Conservation (phyloP, 768 basidiomycete genomes). For the Dioszegia crocea region DNA sequence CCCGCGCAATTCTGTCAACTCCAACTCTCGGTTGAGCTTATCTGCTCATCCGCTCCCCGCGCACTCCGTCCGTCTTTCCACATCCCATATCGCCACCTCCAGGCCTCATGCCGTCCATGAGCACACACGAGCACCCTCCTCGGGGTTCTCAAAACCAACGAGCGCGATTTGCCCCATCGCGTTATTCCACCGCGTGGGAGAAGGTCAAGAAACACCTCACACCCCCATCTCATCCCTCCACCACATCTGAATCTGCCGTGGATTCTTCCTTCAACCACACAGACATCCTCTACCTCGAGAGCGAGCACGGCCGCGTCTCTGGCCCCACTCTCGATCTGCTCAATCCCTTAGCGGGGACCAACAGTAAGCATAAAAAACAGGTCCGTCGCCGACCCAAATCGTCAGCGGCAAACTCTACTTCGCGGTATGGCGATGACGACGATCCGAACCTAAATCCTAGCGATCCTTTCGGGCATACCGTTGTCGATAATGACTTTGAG, state of each 20-base stretch:
- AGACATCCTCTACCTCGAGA: conserved; percentile 19
- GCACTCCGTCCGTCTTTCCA: too few species aligned
- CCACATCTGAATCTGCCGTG: conserved; percentile 44
- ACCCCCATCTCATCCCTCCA: conserved; percentile 47
- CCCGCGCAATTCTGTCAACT: too few species aligned
- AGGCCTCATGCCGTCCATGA: background rate
- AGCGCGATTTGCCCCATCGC: conserved; percentile 31
- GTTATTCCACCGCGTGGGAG: conserved; percentile 19
- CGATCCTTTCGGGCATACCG: conserved; percentile 41
- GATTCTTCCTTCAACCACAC: conserved; percentile 23
- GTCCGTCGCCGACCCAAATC: conserved; percentile 14
- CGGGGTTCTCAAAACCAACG: background rate
- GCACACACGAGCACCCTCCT: conserved; percentile 5
- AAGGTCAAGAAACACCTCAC: conserved; percentile 29
- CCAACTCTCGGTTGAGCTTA: too few species aligned
- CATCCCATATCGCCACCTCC: too few species aligned
- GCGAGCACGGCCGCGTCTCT: conserved; percentile 6
- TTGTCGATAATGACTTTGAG: conserved; percentile 45
- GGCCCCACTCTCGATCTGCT: conserved; percentile 21
- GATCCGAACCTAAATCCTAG: conserved; percentile 16
- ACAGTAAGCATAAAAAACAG: conserved; percentile 20
- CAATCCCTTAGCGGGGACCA: conserved; percentile 25
- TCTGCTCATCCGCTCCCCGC: too few species aligned
- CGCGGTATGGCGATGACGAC: conserved; percentile 42
- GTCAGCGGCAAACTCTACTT: conserved; percentile 16